Conservation (phyloP, 2,329 filamentous ascomycete genomes). For the Alternaria ethzedia region DNA sequence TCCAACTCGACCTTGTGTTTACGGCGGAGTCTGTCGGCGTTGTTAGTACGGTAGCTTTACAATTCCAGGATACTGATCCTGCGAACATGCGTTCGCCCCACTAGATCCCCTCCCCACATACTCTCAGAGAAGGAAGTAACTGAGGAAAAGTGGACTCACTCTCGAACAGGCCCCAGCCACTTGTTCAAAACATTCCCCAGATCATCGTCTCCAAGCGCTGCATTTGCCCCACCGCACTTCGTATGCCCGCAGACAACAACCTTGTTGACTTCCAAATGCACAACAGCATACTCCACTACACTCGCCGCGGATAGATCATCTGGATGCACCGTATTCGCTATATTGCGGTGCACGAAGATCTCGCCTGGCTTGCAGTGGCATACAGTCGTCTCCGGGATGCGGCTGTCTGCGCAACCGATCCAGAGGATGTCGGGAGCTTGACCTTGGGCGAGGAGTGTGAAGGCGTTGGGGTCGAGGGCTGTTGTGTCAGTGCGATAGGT, state of each 20-base stretch:
- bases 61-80: not conserved
- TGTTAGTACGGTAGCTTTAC: not conserved
- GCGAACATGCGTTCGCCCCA: not conserved
- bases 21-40: slow-evolving; percentile 52
- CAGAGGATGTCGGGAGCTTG: slow-evolving; percentile 75
- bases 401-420: slow-evolving; percentile 87
- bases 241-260: slow-evolving; percentile 69
- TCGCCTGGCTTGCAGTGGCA: slow-evolving; percentile 80
- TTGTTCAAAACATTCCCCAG: slow-evolving; percentile 64
- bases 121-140: not conserved
- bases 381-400: slow-evolving; percentile 82
- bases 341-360: slow-evolving; percentile 89
- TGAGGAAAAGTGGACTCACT: slow-evolving; percentile 27
- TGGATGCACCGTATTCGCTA: slow-evolving; percentile 68
- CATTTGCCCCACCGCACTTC: slow-evolving; percentile 64
- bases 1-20: slow-evolving; percentile 60
- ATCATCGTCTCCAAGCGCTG: slow-evolving; percentile 62
- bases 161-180: slow-evolving; percentile 65
- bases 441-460: slow-evolving; percentile 69
- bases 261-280: slow-evolving; percentile 70
- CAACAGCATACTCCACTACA: slow-evolving; percentile 81
- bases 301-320: slow-evolving; percentile 75
- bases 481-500: slow-evolving; percentile 72
- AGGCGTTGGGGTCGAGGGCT: slow-evolving; percentile 72
- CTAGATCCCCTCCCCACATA: not conserved